Evolutionary conservation across 2,329 filamentous ascomycete genomes (phyloP), one percentile per base, ranked within the genome.

Genomic region (Claviceps paspali): DNA sequence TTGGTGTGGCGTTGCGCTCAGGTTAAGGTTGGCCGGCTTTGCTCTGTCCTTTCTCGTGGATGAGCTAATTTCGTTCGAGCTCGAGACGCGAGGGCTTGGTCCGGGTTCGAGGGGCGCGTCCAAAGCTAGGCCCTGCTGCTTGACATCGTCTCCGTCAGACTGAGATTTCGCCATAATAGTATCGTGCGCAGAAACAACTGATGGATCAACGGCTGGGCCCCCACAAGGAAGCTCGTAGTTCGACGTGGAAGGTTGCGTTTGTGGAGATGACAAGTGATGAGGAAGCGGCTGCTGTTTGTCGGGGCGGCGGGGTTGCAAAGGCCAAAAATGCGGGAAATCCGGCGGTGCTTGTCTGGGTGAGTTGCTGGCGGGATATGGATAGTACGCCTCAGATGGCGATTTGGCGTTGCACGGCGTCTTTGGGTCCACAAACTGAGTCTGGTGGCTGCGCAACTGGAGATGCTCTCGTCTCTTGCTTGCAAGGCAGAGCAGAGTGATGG

Each of bases 101-200:
- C 44, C 43, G 4, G 61, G 47, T 23, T 57, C 41, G 8, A 62
- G 40, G 12, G 65, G 62, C 17, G 55, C 38, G 17, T 68, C 63
- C 31, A 72, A 60, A 14, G 57, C 56, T 29, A 71, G 52, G 23
- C 75, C 74, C 33, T 64, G 65, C 45, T 68, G 63, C 54, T 77
- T 79, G 36, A 73, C 73, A 40, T 71, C 73, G 51, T 95, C 87
- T 49, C 83, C 76, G 56, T 94, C 86, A 57, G 95, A 76, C 55
- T 94, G 82, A 45, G 79, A 68, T 56, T 91, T 78, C 44, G 83
- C 77, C 63, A 79, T 79, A 51, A 71, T 68, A 53, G 71, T 68
- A 53, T 72, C 75, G 58, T 94, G 83, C 42, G 73, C 70, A 41
- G 79, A 73, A 18, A 95, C 70, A 12, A 94, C 71, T 41, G 69